phyloP scores from a whole-genome alignment of 495 filamentous ascomycete genomes.

The Penicillium tannophilum region DNA sequence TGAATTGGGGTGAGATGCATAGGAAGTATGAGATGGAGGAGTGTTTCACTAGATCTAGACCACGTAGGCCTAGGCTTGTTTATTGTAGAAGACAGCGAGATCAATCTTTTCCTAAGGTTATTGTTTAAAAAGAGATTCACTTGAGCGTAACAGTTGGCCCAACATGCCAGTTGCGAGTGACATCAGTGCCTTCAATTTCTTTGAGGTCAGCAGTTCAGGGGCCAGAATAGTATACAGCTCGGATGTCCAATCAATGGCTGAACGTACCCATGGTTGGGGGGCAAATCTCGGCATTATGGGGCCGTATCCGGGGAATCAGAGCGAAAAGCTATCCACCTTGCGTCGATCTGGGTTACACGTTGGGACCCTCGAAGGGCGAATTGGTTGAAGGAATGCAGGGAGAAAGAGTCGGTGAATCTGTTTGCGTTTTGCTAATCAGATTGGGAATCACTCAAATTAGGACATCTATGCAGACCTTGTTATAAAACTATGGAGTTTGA shows the following conservation, averaged over 20 bases:
- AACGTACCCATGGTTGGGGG: neutral
- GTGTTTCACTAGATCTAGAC: too few relatives aligned
- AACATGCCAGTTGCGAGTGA: slow-evolving; percentile 9
- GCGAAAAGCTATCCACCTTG: neutral
- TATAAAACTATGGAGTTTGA: too few relatives aligned
- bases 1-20: neutral
- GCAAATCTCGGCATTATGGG: neutral
- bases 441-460: too few relatives aligned
- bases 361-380: neutral
- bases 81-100: neutral
- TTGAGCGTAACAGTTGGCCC: neutral
- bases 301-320: neutral
- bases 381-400: neutral
- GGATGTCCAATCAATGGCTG: slow-evolving; percentile 1
- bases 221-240: neutral
- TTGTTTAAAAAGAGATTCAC: neutral
- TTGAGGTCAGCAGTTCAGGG: slow-evolving; percentile 2
- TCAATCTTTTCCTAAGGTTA: too few relatives aligned
- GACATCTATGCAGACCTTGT: too few relatives aligned
- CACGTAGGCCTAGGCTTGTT: too few relatives aligned
- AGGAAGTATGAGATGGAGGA: neutral
- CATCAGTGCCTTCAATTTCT: slow-evolving; percentile 13
- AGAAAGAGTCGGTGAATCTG: neutral
- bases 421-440: too few relatives aligned
- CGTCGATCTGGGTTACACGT: slow-evolving; percentile 1